These are phyloP conservation scores for Phytophthora pluvialis DNA, from an alignment of 352 stramenopile genomes.

Conservation along the genomic window DNA sequence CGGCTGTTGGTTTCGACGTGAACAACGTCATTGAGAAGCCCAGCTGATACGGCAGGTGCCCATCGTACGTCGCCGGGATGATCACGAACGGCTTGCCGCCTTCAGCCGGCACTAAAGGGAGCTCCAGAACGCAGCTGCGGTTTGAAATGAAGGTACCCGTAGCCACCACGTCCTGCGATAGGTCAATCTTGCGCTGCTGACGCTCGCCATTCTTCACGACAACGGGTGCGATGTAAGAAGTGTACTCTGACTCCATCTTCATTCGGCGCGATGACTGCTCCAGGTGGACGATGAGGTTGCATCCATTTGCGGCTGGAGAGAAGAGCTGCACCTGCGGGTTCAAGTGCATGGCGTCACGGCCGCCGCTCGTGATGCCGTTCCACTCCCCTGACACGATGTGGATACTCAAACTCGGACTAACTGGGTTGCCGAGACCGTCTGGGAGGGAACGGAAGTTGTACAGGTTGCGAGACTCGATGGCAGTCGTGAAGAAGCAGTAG, in stretches of 20 bases:
- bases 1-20: conserved; percentile 63
- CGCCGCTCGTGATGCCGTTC: conserved; percentile 82
- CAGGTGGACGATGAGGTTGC: conserved; percentile 61
- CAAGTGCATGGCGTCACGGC: conserved; percentile 81
- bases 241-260: conserved; percentile 79
- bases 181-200: conserved; percentile 79
- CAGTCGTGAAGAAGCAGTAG: conserved; percentile 77
- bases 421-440: conserved; percentile 66
- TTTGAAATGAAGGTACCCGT: conserved; percentile 89
- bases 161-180: conserved; percentile 77
- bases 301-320: conserved; percentile 58
- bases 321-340: conserved; percentile 89
- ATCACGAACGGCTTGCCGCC: conserved; percentile 63
- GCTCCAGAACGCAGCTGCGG: conserved; percentile 73
- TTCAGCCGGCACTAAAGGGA: conserved; percentile 48
- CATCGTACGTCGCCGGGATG: conserved; percentile 76
- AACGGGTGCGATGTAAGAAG: conserved; percentile 77
- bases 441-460: conserved; percentile 82
- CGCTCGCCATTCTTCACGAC: conserved; percentile 77
- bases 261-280: conserved; percentile 81
- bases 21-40: conserved; percentile 65
- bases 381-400: conserved; percentile 81
- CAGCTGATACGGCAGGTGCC: conserved; percentile 55
- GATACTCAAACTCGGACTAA: conserved; percentile 64
- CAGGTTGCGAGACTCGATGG: conserved; percentile 83